Base-by-base conservation (phyloP, 495 filamentous ascomycete genomes). In the Xeromyces bisporus region DNA sequence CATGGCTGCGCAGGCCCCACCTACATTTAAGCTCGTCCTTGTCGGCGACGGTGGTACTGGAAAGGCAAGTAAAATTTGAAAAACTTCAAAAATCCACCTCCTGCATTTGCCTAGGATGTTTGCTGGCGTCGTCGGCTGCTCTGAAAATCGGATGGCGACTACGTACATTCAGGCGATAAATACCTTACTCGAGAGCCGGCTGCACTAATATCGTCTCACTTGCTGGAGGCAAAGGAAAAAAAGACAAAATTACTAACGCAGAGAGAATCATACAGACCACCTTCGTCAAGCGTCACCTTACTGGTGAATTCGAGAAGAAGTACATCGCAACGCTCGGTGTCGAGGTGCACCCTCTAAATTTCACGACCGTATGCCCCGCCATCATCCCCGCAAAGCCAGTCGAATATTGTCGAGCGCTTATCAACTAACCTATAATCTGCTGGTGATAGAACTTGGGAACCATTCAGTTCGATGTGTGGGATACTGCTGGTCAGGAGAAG, bases 251-350 rank as follows among this genome's bases (percentile, higher is more conserved):
- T 51, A 34, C 50, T 57, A 52, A 52, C 50, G 18, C 20, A 30
- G 26, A 32, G 37, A 39, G 58, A 29, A 25, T 30, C 31, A 11
- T 35, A 39, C 56, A 99, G 91, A 99, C 91, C 54, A 99, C 91
- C 53, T 99, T 99, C 70, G 91, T 99, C 67, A 99, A 96, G 76
- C 91, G 91, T 48, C 91, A 99, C 60, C 66, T 96, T 69, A 96
- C 91, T 53, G 91, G 91, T 42, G 91, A 99, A 56, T 99, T 99
- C 55, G 91, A 99, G 72, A 99, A 99, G 77, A 99, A 96, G 67
- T 99, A 99, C 63, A 94, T 99, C 58, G 91, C 91, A 40, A 99
- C 91, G 34, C 77, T 99, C 36, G 91, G 91, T 79, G 91, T 99
- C 46, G 91, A 99, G 57, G 91, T 99, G 43, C 91, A 99, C 65